Base-by-base conservation (phyloP, 192 early-diverging fungal species). In the Phlyctochytrium bullatum region DNA sequence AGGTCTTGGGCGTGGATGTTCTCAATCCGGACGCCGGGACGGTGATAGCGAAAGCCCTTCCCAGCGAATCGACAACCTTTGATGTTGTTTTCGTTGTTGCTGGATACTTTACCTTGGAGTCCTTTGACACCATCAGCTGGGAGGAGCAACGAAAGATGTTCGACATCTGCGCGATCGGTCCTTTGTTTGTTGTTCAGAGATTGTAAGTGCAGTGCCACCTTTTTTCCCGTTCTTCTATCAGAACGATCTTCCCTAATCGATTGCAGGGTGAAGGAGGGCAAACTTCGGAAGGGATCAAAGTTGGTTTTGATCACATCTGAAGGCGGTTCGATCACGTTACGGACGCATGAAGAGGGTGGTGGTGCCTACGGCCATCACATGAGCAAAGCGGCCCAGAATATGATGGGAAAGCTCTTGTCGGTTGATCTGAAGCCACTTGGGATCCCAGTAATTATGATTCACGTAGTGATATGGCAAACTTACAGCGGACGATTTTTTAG, bases 101-200 rank as follows among this genome's bases (percentile, higher is more conserved):
- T 47, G 40, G 40, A 47, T 47, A 47, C 40, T 47, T 47, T 20
- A 14, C 40, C 40, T 14, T 47, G 6, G 40, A 47, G 40, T 14
- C 40, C 6, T 47, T 47, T 6, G 40, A 47, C 10, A 47, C 40
- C 20, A 6, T 47, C 10, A 47, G 20, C 40, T 47, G 40, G 40
- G 40, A 47, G 20, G 40, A 47, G 40, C 40, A 47, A 20, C 6
- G 40, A 20, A 47, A 47, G 40, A 47, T 64, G 47, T 10, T 64
- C 36, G 28, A 64, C 36, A 64, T 52, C 62, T 27, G 36, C 40
- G 33, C 33, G 10, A 59, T 28, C 27, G 27, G 33, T 12, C 28
- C 27, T 31, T n/a, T 59, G 10, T 34, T 31, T 34, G 17, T 65
- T 17, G 24, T 58, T 24, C 56, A 58, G n/a, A 14, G 6, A 10